Conservation (phyloP, 1,284 basidiomycete species). For the Cryptococcus sp. region DNA sequence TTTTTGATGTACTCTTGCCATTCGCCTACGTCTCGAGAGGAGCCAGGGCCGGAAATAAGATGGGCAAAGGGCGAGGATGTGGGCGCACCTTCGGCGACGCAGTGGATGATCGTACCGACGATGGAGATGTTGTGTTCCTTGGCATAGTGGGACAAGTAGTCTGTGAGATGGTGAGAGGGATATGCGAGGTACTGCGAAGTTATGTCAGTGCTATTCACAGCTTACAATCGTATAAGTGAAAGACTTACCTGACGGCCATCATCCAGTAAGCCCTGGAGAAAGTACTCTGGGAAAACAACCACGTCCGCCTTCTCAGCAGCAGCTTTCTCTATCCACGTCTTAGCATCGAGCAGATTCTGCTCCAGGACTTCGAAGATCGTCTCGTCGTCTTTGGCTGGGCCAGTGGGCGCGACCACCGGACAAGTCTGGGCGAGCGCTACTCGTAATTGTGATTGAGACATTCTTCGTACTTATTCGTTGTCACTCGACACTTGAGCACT, state of each 20-base stretch:
- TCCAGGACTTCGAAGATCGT: slow-evolving; percentile 36
- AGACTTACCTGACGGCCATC: slow-evolving; percentile 42
- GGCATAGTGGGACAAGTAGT: slow-evolving; percentile 34
- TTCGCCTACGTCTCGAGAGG: not conserved
- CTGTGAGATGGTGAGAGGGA: slow-evolving; percentile 32
- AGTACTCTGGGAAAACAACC: slow-evolving; percentile 53
- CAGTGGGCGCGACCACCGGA: slow-evolving; percentile 28
- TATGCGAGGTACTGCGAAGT: slow-evolving; percentile 44
- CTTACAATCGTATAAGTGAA: not conserved
- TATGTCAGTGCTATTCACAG: not conserved
- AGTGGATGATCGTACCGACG: slow-evolving; percentile 47
- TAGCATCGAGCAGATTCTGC: slow-evolving; percentile 31
- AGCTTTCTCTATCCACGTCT: slow-evolving; percentile 29
- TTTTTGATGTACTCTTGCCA: not conserved
- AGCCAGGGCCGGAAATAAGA: slow-evolving; percentile 12
- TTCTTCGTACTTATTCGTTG: too few species aligned
- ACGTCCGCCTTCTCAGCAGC: slow-evolving; percentile 34
- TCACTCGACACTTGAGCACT: too few species aligned
- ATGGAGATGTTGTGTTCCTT: slow-evolving; percentile 32
- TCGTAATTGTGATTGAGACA: slow-evolving; percentile 11
- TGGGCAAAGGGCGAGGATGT: slow-evolving; percentile 33
- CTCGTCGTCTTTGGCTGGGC: slow-evolving; percentile 21
- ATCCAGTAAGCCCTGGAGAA: slow-evolving; percentile 49
- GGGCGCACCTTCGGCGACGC: slow-evolving; percentile 22
- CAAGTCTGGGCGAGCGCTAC: slow-evolving; percentile 49